Percentiles rank a stretch among this genome's conserved stretches.
These are phyloP conservation scores for Aureobasidium sp. DNA, from an alignment of 2,329 filamentous ascomycete genomes.

Conservation along the genomic window DNA sequence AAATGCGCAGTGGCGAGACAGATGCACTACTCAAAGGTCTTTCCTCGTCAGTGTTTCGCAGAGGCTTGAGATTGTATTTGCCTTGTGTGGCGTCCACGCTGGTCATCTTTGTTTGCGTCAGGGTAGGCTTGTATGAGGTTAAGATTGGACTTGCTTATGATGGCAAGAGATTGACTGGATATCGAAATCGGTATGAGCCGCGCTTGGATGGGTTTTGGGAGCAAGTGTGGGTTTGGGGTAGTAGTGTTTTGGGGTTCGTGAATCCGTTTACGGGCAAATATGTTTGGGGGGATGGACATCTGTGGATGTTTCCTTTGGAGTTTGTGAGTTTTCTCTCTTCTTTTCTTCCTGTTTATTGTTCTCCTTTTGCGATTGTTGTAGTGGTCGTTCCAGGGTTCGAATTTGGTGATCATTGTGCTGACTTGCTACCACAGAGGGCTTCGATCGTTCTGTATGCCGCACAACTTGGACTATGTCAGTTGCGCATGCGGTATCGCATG, in stretches of 20 bases:
- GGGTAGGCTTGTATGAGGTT: conserved; percentile 12
- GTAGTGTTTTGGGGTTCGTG: conserved; percentile 29
- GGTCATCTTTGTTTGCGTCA: conserved; percentile 8
- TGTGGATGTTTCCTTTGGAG: conserved; percentile 47
- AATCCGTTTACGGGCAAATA: background rate
- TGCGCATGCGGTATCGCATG: conserved; percentile 26
- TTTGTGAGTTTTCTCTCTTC: background rate
- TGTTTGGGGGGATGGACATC: conserved; percentile 36
- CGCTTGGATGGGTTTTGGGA: background rate
- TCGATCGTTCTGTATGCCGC: conserved; percentile 45
- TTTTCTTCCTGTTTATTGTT: no score
- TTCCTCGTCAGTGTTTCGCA: conserved; percentile 17
- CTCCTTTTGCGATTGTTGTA: no score
- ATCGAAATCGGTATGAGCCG: conserved; percentile 12
- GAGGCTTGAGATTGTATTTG: conserved; percentile 18
- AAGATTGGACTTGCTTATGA: conserved; percentile 16
- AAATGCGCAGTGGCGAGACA: conserved; percentile 14
- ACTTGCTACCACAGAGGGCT: background rate
- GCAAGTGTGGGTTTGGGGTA: conserved; percentile 22
- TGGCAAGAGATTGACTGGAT: background rate
- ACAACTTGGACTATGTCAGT: conserved; percentile 33
- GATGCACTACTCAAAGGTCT: conserved; percentile 22
- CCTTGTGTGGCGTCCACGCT: conserved; percentile 18
- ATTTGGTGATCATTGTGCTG: no score
- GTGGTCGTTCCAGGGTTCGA: no score